Percentiles rank a stretch among this genome's conserved stretches.
phyloP scores from a whole-genome alignment of 1,284 basidiomycete genomes.

The Puccinia horiana region DNA sequence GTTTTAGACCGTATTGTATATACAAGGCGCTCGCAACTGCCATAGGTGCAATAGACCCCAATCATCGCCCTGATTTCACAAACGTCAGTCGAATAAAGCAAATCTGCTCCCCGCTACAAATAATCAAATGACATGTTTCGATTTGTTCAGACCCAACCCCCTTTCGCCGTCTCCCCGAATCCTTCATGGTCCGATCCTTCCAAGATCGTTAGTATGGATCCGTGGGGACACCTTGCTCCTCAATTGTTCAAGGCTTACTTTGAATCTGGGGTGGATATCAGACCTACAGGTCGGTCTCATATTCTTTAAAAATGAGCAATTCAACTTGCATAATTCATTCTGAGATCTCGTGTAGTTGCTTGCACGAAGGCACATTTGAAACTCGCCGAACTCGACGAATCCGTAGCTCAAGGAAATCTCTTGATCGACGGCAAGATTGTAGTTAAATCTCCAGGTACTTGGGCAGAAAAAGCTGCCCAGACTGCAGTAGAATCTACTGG shows the following conservation, averaged over 20 bases:
- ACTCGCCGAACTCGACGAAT: conserved; percentile 85
- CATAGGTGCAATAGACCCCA: conserved; percentile 80
- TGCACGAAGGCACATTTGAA: conserved; percentile 82
- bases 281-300: conserved; percentile 49
- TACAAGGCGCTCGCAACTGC: conserved; percentile 89
- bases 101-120: not conserved
- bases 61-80: conserved; percentile 59
- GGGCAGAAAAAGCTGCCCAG: conserved; percentile 62
- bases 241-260: conserved; percentile 67
- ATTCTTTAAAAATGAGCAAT: conserved; percentile 65
- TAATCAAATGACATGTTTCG: not conserved
- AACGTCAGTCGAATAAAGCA: conserved; percentile 1
- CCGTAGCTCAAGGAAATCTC: conserved; percentile 71
- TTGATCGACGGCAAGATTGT: conserved; percentile 81
- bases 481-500: conserved; percentile 32
- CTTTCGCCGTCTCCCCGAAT: conserved; percentile 77
- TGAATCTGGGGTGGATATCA: conserved; percentile 57
- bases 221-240: conserved; percentile 87
- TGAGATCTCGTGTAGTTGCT: conserved; percentile 71
- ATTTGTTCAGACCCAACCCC: conserved; percentile 75
- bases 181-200: conserved; percentile 74
- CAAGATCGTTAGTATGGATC: conserved; percentile 93
- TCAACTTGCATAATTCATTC: conserved; percentile 70
- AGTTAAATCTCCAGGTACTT: conserved; percentile 63
- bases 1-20: conserved; percentile 73